phyloP scores from a whole-genome alignment of 257 asterid genomes.

The Mentha longifolia region DNA sequence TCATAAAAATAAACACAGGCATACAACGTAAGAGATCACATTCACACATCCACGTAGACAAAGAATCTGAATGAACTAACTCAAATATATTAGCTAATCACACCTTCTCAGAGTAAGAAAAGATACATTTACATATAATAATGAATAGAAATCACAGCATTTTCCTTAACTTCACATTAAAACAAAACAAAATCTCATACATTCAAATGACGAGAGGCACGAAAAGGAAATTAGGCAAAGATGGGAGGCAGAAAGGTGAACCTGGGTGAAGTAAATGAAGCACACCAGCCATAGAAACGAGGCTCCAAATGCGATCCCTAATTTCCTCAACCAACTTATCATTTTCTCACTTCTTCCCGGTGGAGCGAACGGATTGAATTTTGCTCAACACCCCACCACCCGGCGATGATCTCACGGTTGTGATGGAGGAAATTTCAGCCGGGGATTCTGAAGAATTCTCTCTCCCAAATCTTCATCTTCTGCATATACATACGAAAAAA shows the following conservation, averaged over 20 bases:
- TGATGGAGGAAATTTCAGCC: conserved; percentile 2
- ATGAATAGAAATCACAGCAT: neutral
- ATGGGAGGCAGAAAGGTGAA: conserved; percentile 23
- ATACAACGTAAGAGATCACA: neutral
- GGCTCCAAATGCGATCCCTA: conserved; percentile 80
- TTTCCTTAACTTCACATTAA: neutral
- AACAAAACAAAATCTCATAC: neutral
- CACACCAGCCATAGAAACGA: conserved; percentile 93
- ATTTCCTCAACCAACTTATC: conserved; percentile 70
- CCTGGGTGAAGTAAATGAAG: conserved; percentile 98
- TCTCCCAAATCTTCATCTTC: conserved; percentile 3
- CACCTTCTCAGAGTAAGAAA: neutral
- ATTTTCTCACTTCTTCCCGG: conserved; percentile 34
- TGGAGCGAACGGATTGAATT: conserved; percentile 21
- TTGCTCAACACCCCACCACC: conserved; percentile 30
- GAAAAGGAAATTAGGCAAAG: neutral
- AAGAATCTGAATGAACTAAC: conserved; percentile 6
- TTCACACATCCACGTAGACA: neutral
- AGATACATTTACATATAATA: neutral
- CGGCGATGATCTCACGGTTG: conserved; percentile 20
- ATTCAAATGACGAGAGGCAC: neutral
- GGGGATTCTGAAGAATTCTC: conserved; percentile 18
- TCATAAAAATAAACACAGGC: neutral
- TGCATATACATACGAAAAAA: neutral
- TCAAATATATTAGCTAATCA: conserved; percentile 11